phyloP scores from a whole-genome alignment of 2,329 filamentous ascomycete species.

The Aureobasidium uvarum region DNA sequence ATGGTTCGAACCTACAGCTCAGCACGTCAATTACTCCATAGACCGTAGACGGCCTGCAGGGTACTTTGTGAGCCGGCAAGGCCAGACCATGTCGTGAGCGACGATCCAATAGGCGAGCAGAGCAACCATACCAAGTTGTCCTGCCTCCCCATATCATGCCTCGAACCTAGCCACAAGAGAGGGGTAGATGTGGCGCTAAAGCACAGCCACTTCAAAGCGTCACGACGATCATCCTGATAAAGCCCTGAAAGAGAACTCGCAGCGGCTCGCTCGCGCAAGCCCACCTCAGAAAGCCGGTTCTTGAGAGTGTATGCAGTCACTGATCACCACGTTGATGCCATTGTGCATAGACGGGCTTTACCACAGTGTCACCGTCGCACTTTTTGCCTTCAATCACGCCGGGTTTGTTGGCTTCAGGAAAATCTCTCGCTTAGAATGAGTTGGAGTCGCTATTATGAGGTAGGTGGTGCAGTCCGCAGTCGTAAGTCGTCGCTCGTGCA shows the following conservation, averaged over 20 bases:
- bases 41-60: conserved; percentile 10
- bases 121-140: neutral
- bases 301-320: conserved; percentile 1
- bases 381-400: conserved; percentile 3
- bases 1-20: conserved; percentile 10
- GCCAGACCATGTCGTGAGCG: conserved; percentile 5
- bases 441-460: neutral
- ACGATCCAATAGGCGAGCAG: conserved; percentile 15
- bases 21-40: conserved; percentile 15
- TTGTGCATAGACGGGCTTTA: conserved; percentile 15
- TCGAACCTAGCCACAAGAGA: conserved; percentile 19
- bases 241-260: conserved; percentile 1
- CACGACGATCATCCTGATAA: conserved; percentile 15
- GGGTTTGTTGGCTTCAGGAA: neutral
- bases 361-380: conserved; percentile 6
- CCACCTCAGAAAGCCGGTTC: conserved; percentile 18
- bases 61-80: neutral
- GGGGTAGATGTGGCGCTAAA: conserved; percentile 21
- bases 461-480: neutral
- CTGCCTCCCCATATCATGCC: conserved; percentile 1
- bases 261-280: neutral
- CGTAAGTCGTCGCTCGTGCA: neutral
- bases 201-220: conserved; percentile 16
- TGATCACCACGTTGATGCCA: conserved; percentile 24
- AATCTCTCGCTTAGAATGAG: neutral